Conservation (phyloP, 2,329 filamentous ascomycete genomes). For the Pezicula rhizophila region DNA sequence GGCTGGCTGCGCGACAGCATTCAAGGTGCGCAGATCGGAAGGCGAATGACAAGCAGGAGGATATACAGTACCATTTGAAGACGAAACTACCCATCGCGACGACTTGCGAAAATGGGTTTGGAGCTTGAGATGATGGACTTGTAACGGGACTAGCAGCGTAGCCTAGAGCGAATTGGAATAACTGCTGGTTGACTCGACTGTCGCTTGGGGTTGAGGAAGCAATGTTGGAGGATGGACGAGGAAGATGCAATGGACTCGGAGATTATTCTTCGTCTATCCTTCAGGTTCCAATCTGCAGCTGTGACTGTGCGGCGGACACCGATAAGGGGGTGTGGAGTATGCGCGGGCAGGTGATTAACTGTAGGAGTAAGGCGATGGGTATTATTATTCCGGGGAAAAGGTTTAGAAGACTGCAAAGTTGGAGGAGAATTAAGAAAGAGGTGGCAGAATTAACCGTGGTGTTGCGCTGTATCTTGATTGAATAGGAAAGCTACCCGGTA, state of each 20-base stretch:
- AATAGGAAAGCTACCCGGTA: no score
- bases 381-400: no score
- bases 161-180: slow-evolving; percentile 1
- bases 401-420: no score
- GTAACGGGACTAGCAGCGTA: neutral
- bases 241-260: neutral
- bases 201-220: slow-evolving; percentile 13
- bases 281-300: neutral
- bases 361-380: no score
- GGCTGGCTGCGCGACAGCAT: neutral
- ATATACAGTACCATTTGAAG: slow-evolving; percentile 28
- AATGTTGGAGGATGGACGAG: neutral
- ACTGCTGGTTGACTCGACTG: neutral
- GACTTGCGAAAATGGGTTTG: neutral
- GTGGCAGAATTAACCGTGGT: no score
- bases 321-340: neutral
- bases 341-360: neutral
- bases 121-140: slow-evolving; percentile 7
- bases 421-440: no score
- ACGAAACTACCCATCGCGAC: slow-evolving; percentile 30
- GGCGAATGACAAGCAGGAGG: neutral
- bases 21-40: neutral
- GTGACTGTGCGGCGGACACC: no score
- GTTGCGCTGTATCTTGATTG: no score
- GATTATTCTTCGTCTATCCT: slow-evolving; percentile 1